Conservation (phyloP, 176 grass and related monocot genomes). For the Avena atlantica region DNA sequence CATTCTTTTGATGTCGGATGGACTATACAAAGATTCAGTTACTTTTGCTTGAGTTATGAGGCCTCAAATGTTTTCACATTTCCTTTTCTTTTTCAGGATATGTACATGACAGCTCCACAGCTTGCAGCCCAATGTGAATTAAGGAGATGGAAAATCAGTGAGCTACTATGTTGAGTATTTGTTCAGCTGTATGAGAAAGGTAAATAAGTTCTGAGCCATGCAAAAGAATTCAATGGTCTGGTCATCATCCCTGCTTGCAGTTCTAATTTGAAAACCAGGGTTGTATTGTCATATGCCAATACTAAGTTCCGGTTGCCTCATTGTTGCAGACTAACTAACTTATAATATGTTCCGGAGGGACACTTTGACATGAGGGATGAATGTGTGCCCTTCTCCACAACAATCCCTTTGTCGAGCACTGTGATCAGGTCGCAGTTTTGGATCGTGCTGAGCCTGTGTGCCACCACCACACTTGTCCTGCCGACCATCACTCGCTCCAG, state of each 20-base stretch:
- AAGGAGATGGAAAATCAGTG: too few species aligned
- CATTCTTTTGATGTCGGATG: not conserved
- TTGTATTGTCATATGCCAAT: slow-evolving; percentile 4
- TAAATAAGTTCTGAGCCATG: too few species aligned
- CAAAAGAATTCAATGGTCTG: slow-evolving; percentile 10
- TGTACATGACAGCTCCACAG: too few species aligned
- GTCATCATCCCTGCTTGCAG: not conserved
- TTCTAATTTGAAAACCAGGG: not conserved
- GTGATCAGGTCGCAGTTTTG: slow-evolving; percentile 68
- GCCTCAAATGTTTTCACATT: not conserved
- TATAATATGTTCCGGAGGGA: slow-evolving; percentile 58
- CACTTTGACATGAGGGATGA: slow-evolving; percentile 76
- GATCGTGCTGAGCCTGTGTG: slow-evolving; percentile 80
- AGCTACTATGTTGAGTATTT: too few species aligned
- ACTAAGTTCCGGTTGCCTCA: slow-evolving; percentile 17
- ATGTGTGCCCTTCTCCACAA: slow-evolving; percentile 82
- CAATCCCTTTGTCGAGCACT: slow-evolving; percentile 72
- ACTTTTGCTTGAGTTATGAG: not conserved
- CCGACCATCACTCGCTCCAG: slow-evolving; percentile 81
- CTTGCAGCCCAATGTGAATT: too few species aligned
- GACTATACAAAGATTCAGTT: not conserved
- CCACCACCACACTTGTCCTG: slow-evolving; percentile 81
- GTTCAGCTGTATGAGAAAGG: too few species aligned
- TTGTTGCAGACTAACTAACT: slow-evolving; percentile 73
- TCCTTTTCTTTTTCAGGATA: not conserved